Percentiles rank a stretch among this genome's conserved stretches.
phyloP scores from a whole-genome alignment of 805 yeast genomes.

The Candida lessepsii region DNA sequence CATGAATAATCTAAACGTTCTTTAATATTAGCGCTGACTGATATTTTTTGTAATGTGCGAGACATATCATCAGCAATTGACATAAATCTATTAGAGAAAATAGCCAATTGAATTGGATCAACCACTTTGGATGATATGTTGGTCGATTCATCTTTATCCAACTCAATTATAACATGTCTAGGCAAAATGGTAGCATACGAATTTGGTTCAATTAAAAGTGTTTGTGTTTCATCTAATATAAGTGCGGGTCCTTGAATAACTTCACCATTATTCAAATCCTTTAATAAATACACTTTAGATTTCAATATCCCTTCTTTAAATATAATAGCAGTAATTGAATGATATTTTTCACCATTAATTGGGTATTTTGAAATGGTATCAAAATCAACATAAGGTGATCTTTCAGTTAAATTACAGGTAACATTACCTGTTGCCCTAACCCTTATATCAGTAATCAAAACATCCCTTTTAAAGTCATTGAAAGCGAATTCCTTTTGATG shows the following conservation, averaged over 20 bases:
- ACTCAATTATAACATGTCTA: constrained; percentile 54
- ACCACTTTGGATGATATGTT: constrained; percentile 21
- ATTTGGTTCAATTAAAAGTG: constrained; percentile 68
- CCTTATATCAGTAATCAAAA: constrained; percentile 70
- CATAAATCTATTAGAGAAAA: constrained; percentile 83
- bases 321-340: constrained; percentile 5
- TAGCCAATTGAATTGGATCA: constrained; percentile 73
- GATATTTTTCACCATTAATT: background rate
- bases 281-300: constrained; percentile 51
- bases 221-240: constrained; percentile 78
- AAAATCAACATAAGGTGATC: constrained; percentile 46
- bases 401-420: constrained; percentile 38
- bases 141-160: constrained; percentile 18
- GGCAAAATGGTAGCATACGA: constrained; percentile 55
- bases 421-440: constrained; percentile 68
- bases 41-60: constrained; percentile 69
- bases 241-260: constrained; percentile 37
- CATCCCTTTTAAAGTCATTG: constrained; percentile 48
- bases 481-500: constrained; percentile 79
- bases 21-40: constrained; percentile 80
- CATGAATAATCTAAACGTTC: constrained; percentile 84
- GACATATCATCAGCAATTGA: constrained; percentile 94
- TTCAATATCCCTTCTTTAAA: constrained; percentile 48
- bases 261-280: constrained; percentile 53
- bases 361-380: constrained; percentile 8